Evolutionary conservation across 345 rosid species (phyloP), one percentile per base, ranked within the genome.

Genomic region (Moricandia arvensis): DNA sequence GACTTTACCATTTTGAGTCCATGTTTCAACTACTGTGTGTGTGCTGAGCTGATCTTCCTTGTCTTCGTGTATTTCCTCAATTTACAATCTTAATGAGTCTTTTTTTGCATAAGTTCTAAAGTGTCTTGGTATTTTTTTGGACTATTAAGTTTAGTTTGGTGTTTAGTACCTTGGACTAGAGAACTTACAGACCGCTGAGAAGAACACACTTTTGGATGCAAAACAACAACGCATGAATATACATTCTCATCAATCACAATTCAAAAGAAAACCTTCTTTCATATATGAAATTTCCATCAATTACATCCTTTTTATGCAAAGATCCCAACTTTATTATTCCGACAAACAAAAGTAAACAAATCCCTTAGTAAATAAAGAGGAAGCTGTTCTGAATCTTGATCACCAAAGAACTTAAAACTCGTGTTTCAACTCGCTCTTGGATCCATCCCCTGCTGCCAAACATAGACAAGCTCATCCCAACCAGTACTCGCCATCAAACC

Each of bases 371-470:
- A 72, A 66, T 63, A 9, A 78, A 51, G 45, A 58, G 43, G 43
- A 66, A 55, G 21, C 27, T 38, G 59, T 37, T 57, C 47, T 0
- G 81, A 71, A 38, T 12, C 12, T 41, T 49, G 43, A 55, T 10
- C 51, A 45, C 0, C 51, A 45, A 0, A 66, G 24, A 21, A 74
- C 41, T 62, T 54, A 29, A 4, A 81, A 38, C 37, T 33, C n/a
- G 15, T 51, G 10, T 7, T 72, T 83, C 74, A 94, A 80, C 83
- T 81, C 2, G 91, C 94, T 84, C 91, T 85, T 0, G 98, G 98
- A 63, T 90, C 98, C 76, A 87, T 92, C 71, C 99, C 96, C 17
- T 92, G 93, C 77, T 89, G 99, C 98, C 98, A 92, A 63, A 93
- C 87, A 7, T 87, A 92, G 38, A 95, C 98, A 62, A 90, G 69